phyloP scores from a whole-genome alignment of 2,329 filamentous ascomycete genomes.

The Rachicladosporium sp. region DNA sequence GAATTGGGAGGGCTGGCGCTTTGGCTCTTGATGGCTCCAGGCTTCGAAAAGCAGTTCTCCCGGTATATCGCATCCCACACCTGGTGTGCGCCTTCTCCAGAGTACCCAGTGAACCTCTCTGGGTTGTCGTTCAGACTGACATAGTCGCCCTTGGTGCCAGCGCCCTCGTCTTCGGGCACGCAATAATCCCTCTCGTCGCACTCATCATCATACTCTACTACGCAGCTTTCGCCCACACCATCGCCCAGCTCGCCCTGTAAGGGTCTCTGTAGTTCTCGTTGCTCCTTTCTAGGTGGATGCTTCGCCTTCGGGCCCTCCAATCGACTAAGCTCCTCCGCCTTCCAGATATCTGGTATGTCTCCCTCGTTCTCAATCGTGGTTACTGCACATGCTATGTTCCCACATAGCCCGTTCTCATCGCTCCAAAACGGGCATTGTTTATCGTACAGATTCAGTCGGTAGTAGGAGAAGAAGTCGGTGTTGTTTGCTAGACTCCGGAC shows the following conservation, averaged over 20 bases:
- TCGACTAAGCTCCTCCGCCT: conserved; percentile 82
- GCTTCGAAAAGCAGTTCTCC: conserved; percentile 78
- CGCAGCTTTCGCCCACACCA: conserved; percentile 83
- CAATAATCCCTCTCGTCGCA: conserved; percentile 96
- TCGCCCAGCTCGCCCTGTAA: conserved; percentile 74
- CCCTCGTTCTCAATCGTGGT: conserved; percentile 92
- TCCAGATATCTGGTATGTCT: conserved; percentile 84
- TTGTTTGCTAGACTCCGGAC: conserved; percentile 70
- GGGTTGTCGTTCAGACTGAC: conserved; percentile 89
- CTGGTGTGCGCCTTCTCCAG: conserved; percentile 69
- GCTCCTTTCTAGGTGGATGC: conserved; percentile 67
- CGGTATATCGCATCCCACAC: conserved; percentile 96
- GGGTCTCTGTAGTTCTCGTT: conserved; percentile 59
- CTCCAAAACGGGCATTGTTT: conserved; percentile 94
- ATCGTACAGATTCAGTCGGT: conserved; percentile 86
- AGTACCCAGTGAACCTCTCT: conserved; percentile 89
- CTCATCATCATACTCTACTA: conserved; percentile 94
- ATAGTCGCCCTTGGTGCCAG: conserved; percentile 81
- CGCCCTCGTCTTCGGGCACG: conserved; percentile 85
- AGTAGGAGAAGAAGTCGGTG: conserved; percentile 97
- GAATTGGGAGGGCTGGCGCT: conserved; percentile 11
- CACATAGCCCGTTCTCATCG: conserved; percentile 86
- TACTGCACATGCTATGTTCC: conserved; percentile 91
- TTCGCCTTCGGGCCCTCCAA: conserved; percentile 81
- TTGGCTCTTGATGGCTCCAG: conserved; percentile 14